These are phyloP conservation scores for Erodium texanum DNA, from an alignment of 441 rosid genomes.

Conservation along the genomic window DNA sequence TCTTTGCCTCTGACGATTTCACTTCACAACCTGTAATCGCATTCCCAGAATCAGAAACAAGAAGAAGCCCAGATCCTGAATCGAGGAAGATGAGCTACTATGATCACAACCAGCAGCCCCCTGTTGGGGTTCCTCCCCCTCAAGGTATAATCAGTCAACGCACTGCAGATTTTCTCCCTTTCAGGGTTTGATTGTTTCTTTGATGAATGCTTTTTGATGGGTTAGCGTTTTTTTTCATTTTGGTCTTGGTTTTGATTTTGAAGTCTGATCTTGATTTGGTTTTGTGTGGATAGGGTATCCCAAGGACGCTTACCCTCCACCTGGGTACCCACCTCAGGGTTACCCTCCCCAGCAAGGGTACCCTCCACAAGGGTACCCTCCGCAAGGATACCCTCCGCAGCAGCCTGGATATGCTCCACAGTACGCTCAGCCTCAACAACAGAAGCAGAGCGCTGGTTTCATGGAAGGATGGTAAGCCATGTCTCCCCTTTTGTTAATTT, in stretches of 20 bases:
- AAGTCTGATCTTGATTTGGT: neutral
- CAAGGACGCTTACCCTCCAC: neutral
- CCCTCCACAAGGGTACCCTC: neutral
- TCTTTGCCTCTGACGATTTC: too few relatives aligned
- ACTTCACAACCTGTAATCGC: too few relatives aligned
- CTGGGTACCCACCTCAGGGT: neutral
- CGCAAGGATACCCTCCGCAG: neutral
- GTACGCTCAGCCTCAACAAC: neutral
- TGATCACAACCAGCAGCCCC: neutral
- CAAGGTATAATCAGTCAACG: neutral
- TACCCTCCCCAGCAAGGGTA: too few relatives aligned
- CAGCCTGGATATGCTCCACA: neutral
- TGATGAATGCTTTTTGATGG: neutral
- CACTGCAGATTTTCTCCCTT: neutral
- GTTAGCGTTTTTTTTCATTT: neutral
- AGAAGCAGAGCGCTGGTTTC: neutral
- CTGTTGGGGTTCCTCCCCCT: neutral
- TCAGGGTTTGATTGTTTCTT: neutral
- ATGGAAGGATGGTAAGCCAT: neutral
- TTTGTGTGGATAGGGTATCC: neutral
- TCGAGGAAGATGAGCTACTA: neutral
- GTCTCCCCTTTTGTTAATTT: neutral
- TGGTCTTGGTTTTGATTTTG: neutral
- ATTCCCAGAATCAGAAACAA: neutral
- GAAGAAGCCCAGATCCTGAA: neutral